Conservation (phyloP, 768 basidiomycete species). For the Lentinula sp. region DNA sequence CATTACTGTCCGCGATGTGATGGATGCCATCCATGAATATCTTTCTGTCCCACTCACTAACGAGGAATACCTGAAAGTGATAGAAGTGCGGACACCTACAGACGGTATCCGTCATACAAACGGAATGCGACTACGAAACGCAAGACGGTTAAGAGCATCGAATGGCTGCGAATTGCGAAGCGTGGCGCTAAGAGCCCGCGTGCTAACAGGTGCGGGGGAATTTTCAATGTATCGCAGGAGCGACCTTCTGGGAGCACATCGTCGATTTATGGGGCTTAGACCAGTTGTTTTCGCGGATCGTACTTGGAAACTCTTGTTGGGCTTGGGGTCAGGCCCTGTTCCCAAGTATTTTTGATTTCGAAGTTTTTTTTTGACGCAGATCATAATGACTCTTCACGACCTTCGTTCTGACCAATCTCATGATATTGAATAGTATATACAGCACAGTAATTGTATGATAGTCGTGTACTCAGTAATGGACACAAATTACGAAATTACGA, state of each 20-base stretch:
- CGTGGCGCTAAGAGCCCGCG: constrained; percentile 22
- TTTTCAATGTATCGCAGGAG: constrained; percentile 36
- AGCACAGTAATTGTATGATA: too few relatives aligned
- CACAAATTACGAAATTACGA: too few relatives aligned
- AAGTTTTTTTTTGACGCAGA: too few relatives aligned
- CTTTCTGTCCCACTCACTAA: constrained; percentile 36
- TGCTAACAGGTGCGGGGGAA: not conserved
- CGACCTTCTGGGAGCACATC: constrained; percentile 42
- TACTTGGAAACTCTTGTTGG: constrained; percentile 41
- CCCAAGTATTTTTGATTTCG: constrained; percentile 9
- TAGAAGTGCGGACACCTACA: constrained; percentile 10
- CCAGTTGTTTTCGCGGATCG: constrained; percentile 28
- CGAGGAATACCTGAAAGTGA: constrained; percentile 23
- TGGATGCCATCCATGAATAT: constrained; percentile 43
- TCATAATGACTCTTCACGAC: too few relatives aligned
- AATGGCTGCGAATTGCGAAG: constrained; percentile 25
- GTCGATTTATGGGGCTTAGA: constrained; percentile 39
- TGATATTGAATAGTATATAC: too few relatives aligned
- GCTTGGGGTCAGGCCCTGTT: constrained; percentile 31
- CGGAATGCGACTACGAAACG: constrained; percentile 21
- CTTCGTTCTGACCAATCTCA: too few relatives aligned
- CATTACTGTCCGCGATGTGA: constrained; percentile 37
- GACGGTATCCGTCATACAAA: constrained; percentile 7
- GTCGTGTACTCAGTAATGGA: too few relatives aligned
- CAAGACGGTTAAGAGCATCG: constrained; percentile 29